phyloP scores from a whole-genome alignment of 768 basidiomycete genomes.

The Chalciporus pseudorubinellus region DNA sequence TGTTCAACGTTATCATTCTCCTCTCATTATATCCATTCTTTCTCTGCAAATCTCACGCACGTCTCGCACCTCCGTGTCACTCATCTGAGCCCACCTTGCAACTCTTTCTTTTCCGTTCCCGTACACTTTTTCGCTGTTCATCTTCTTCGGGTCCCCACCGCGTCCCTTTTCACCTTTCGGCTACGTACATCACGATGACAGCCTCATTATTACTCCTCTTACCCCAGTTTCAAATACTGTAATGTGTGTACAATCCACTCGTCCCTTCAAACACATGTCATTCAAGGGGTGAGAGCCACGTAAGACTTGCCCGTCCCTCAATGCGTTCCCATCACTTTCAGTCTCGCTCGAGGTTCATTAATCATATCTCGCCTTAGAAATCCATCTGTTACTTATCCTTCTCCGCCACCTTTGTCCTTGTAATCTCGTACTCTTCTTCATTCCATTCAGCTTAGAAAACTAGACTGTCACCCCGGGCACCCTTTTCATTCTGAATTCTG shows the following conservation, averaged over 20 bases:
- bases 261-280: constrained; percentile 11
- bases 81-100: neutral
- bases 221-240: constrained; percentile 13
- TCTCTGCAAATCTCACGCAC: constrained; percentile 31
- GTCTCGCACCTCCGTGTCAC: neutral
- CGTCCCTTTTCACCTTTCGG: constrained; percentile 1
- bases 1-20: constrained; percentile 31
- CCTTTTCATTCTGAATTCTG: constrained; percentile 5
- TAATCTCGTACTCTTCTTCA: constrained; percentile 13
- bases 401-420: constrained; percentile 9
- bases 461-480: constrained; percentile 28
- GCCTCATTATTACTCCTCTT: constrained; percentile 8
- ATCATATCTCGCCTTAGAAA: constrained; percentile 8
- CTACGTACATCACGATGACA: neutral
- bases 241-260: constrained; percentile 6
- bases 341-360: no score
- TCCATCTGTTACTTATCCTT: neutral
- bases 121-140: neutral
- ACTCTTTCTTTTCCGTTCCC: neutral
- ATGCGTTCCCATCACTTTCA: constrained; percentile 4
- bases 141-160: neutral
- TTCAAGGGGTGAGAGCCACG: constrained; percentile 18
- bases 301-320: constrained; percentile 18
- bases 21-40: constrained; percentile 21
- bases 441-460: constrained; percentile 9